Base-by-base conservation (phyloP, 1,284 basidiomycete genomes). In the Heterobasidion parviporum region DNA sequence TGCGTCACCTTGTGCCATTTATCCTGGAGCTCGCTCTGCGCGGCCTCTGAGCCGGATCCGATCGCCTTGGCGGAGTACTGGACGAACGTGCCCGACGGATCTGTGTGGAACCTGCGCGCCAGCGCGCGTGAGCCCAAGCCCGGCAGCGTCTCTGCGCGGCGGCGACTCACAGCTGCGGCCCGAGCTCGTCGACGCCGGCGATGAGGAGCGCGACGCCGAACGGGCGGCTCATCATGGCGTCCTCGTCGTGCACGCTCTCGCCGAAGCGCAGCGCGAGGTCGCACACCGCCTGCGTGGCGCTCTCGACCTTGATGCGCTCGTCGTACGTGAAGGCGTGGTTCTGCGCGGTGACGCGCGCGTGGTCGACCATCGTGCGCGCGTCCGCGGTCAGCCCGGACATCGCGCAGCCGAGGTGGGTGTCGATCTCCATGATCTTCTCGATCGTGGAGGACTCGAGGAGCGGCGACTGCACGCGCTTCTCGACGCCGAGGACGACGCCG, bases 401-500 rank as follows among this genome's bases (percentile, higher is more conserved):
- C 55, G 97, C 97, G 64, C 95, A 98, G 16, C 94, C 97, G 55
- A 99, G 82, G 74, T 99, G 97, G 15, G 74, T 68, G 74, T 99
- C 97, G 66, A 99, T 98, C 77, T 99, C 96, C 95, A 99, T 98
- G 70, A 99, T 99, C 79, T 99, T 99, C 71, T 99, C 97, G 69
- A 99, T 96, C 56, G 94, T 95, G 60, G 85, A 91, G 16, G 92
- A 87, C 76, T 98, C 97, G 63, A 99, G 85, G 55, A 99, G 82
- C 26, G 94, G 91, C 0, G 95, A 98, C 73, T 98, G 95, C 54
- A 98, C 94, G 70, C 97, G 94, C 77, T 99, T 98, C 79, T 99
- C 97, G 60, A 99, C 94, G 53, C 86, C 97, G 60, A 99, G 87
- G 58, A 99, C 81, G 61, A 95, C 91, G 57, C 97, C 97, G 62